Conservation (phyloP, 176 grass and related monocot species). For the Carex scoparia region DNA sequence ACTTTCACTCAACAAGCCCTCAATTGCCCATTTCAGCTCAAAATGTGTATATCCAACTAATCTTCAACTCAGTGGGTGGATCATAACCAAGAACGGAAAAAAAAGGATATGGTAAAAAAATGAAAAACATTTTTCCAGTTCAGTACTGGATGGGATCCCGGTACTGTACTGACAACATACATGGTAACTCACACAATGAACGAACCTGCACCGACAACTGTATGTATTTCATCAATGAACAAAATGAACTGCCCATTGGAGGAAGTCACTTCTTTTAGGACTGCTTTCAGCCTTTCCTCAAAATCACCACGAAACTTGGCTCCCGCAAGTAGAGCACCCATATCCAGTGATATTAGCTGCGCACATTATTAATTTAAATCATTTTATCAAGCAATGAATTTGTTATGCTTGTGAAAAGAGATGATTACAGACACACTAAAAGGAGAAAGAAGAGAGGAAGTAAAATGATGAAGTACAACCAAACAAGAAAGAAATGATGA, state of each 20-base stretch:
- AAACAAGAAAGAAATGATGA: neutral
- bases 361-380: conserved; percentile 10
- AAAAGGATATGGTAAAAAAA: neutral
- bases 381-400: conserved; percentile 14
- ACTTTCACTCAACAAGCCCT: neutral
- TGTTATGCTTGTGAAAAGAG: conserved; percentile 7
- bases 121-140: neutral
- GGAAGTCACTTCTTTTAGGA: conserved; percentile 87
- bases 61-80: neutral
- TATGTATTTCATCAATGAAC: conserved; percentile 99
- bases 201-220: conserved; percentile 88
- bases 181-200: neutral
- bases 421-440: neutral
- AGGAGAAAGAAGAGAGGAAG: neutral
- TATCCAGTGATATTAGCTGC: conserved; percentile 94
- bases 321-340: conserved; percentile 90
- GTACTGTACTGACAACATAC: neutral
- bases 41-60: neutral
- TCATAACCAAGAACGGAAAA: neutral
- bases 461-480: neutral
- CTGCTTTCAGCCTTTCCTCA: conserved; percentile 91
- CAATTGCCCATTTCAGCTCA: neutral
- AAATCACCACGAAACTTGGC: conserved; percentile 83
- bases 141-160: neutral
- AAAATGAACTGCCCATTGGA: conserved; percentile 93